Evolutionary conservation across 1,284 basidiomycete genomes (phyloP).

Genomic region (Rhodotorula sp.): DNA sequence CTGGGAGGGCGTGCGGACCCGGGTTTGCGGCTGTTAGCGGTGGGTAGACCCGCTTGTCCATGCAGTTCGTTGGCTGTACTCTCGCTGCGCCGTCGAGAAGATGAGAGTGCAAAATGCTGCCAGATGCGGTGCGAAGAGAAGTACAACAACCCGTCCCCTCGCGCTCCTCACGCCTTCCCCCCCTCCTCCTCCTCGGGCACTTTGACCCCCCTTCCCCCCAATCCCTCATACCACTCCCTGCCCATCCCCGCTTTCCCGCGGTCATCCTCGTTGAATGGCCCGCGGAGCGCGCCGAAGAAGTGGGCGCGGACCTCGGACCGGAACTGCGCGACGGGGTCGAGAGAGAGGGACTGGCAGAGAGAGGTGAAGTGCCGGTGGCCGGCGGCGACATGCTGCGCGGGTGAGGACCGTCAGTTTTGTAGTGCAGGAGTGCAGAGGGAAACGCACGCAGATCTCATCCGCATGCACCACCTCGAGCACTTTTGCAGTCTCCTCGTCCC

Average conservation of each 20-base stretch:
- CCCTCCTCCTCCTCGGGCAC: neutral
- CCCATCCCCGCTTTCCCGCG: constrained; percentile 64
- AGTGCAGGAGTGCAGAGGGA: constrained; percentile 49
- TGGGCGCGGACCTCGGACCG: constrained; percentile 70
- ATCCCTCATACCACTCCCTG: constrained; percentile 48
- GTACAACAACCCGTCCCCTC: neutral
- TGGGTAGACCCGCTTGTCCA: neutral
- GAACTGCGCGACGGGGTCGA: constrained; percentile 72
- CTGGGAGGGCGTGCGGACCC: too few species aligned
- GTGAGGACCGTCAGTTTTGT: neutral
- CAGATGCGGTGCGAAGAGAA: neutral
- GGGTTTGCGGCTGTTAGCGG: too few species aligned
- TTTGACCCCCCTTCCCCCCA: constrained; percentile 16
- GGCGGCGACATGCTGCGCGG: neutral
- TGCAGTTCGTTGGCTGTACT: neutral
- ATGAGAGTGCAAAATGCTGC: too few species aligned
- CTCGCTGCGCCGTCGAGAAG: neutral
- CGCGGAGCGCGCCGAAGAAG: constrained; percentile 64
- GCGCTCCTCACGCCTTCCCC: too few species aligned
- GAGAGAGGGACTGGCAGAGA: constrained; percentile 61
- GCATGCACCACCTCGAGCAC: constrained; percentile 75
- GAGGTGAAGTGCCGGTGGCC: constrained; percentile 52
- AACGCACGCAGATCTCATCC: constrained; percentile 85
- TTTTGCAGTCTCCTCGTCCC: constrained; percentile 69
- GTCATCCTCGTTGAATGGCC: constrained; percentile 78